Base-by-base conservation (phyloP, 2,329 filamentous ascomycete genomes). In the Spiromastix sp. region DNA sequence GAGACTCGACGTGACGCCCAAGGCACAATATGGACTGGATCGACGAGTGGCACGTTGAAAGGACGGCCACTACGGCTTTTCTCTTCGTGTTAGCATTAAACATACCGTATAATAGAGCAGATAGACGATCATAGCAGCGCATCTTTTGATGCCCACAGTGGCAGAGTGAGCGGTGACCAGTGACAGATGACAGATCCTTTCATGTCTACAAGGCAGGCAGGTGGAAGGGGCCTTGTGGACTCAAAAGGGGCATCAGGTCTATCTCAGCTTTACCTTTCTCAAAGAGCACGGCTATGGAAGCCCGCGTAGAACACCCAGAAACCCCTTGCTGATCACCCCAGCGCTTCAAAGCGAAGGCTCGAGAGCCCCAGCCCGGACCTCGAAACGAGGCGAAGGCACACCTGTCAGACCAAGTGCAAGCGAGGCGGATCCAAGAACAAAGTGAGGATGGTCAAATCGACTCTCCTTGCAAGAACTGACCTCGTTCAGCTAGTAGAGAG, bases 361-460 rank as follows among this genome's bases (percentile, higher is more conserved):
- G n/a, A 31, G 27, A 15, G 18, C 38, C n/a, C 44, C 46, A 45
- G 42, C 43, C 45, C 41, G 49, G 49, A 49, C 54, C 50, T 51
- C 53, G 48, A 54, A 56, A 53, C 52, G 49, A 48, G 45, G 51
- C 51, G 47, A 59, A 59, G n/a, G n/a, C n/a, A n/a, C n/a, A n/a
- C n/a, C n/a, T n/a, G n/a, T n/a, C 56, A 57, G 52, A 55, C 45
- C 57, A 59, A 56, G 55, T 56, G 54, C 57, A 55, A 52, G 51
- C 49, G 50, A 57, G 45, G 45, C 36, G 30, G 41, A 32, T 25
- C 16, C 28, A n/a, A 15, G 20, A 13, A 15, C 34, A 12, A 12
- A 5, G n/a, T 29, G 22, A 27, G n/a, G n/a, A n/a, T n/a, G n/a
- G n/a, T n/a, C n/a, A n/a, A n/a, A n/a, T n/a, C n/a, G n/a, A n/a